Percentiles rank a stretch among this genome's conserved stretches.
Conservation (phyloP, 2,329 filamentous ascomycete species). For the Pseudopyrenochaeta lycopersici region DNA sequence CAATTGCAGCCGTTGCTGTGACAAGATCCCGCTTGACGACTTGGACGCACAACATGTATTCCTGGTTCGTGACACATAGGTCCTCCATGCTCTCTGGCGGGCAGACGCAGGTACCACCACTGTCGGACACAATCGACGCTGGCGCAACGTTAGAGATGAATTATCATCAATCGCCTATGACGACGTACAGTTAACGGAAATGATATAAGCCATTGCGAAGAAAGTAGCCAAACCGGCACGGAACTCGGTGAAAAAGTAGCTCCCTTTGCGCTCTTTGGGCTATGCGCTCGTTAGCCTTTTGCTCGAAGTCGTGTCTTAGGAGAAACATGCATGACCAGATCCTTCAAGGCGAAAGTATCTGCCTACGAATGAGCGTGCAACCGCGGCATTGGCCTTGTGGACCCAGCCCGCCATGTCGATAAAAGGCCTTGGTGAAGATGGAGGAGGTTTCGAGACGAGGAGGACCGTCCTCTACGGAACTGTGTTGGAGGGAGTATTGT, state of each 20-base stretch:
- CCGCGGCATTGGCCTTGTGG: conserved; percentile 43
- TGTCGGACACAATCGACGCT: conserved; percentile 72
- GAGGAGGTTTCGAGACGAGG: conserved; percentile 7
- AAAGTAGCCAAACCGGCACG: conserved; percentile 80
- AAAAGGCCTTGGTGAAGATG: conserved; percentile 14
- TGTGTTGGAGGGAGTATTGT: not conserved
- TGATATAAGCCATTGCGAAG: conserved; percentile 65
- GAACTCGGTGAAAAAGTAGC: conserved; percentile 83
- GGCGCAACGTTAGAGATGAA: conserved; percentile 13
- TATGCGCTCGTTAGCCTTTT: conserved; percentile 11
- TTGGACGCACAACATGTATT: conserved; percentile 70
- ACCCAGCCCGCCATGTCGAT: conserved; percentile 43
- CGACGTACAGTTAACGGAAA: conserved; percentile 65
- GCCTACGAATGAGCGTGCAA: conserved; percentile 48
- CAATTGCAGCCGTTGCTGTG: conserved; percentile 84
- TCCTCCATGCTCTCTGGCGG: conserved; percentile 55
- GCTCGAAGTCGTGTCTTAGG: not conserved
- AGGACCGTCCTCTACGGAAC: conserved; percentile 3
- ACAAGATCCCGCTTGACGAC: conserved; percentile 79
- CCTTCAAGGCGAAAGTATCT: conserved; percentile 77
- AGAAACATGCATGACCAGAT: conserved; percentile 76
- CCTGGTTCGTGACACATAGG: conserved; percentile 63
- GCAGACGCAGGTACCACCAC: conserved; percentile 80
- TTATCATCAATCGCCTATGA: conserved; percentile 41
- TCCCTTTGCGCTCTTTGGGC: conserved; percentile 72